A percentile compares a stretch with the other conserved stretches of the same genome.
Conservation (phyloP, 108 stramenopile species). For the Hondaea fermentalgiana region DNA sequence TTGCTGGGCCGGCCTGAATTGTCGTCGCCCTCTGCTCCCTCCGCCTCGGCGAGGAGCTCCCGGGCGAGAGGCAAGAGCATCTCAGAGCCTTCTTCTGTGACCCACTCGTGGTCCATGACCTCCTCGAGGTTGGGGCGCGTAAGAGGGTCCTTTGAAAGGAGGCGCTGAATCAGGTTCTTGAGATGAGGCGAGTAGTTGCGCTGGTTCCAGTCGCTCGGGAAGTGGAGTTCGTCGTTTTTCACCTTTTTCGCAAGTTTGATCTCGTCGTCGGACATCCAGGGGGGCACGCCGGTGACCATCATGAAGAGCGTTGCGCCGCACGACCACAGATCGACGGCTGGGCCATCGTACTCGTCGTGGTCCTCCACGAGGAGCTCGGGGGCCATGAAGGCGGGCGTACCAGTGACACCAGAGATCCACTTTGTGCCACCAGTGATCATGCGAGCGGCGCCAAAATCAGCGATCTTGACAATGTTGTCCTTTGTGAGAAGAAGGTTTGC, state of each 20-base stretch:
- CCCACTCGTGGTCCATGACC: constrained; percentile 27
- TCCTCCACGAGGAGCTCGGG: constrained; percentile 43
- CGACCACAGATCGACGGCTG: constrained; percentile 51
- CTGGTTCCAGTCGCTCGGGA: constrained; percentile 3
- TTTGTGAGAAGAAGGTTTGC: constrained; percentile 43
- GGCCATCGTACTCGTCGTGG: constrained; percentile 34
- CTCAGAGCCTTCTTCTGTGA: constrained; percentile 23
- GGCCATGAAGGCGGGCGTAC: constrained; percentile 57
- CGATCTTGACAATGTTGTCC: constrained; percentile 15
- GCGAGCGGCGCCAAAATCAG: constrained; percentile 30
- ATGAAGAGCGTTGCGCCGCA: constrained; percentile 46
- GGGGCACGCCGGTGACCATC: constrained; percentile 44
- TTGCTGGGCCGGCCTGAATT: background rate
- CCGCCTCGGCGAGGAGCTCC: background rate
- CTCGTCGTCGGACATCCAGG: constrained; percentile 43
- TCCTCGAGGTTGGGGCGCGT: background rate
- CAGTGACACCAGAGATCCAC: constrained; percentile 12
- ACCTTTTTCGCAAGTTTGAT: constrained; percentile 21
- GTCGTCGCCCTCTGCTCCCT: background rate
- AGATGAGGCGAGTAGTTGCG: constrained; percentile 19
- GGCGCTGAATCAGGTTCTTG: constrained; percentile 20
- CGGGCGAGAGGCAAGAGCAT: background rate
- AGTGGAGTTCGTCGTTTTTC: constrained; percentile 16
- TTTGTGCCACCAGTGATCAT: background rate
- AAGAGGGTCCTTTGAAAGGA: constrained; percentile 2